Base-by-base conservation (phyloP, 441 rosid species). In the Pelargonium cotyledonis region DNA sequence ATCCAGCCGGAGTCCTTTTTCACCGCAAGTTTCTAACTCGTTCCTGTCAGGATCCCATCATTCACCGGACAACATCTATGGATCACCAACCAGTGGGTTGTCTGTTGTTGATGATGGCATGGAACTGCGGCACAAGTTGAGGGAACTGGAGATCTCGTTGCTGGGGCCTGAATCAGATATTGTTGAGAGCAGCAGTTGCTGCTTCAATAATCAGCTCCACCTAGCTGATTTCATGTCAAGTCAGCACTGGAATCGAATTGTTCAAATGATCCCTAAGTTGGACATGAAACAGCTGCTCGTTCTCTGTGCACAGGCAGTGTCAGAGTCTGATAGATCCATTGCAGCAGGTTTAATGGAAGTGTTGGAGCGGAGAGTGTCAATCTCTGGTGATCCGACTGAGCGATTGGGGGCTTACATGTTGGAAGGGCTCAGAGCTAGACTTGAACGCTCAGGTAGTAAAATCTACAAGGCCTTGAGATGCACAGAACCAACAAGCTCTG, bases 341-440 rank as follows among this genome's bases (percentile, higher is more conserved):
- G 83, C 85, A 21, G 84, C 76, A 0, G 78, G 68, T 63, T 68
- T 84, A 55, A 84, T 88, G 86, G 83, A 74, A 19, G 71, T 75
- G 63, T 66, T 86, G 84, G 90, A 86, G 76, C 81, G 76, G 68
- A 83, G 75, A 88, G 93, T 86, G 31, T 85, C 90, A 0, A 88
- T 86, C 63, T 72, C 80, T 19, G 93, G 90, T 18, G 86, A 82
- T 29, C 90, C 90, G 9, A 65, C 83, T 41, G 84, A 86, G 69
- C 83, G 90, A 3, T 66, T 85, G 60, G 86, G 88, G 61, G 90
- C 90, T 29, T 88, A 88, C 71, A 66, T 88, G 84, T 71, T 88
- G 79, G 93, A 88, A 76, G 90, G 89, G 62, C 87, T 88, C 23
- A 71, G 87, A 70, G 93, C 93, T 7, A 84, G 85, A 73, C 66